Conservation (phyloP, 768 basidiomycete genomes). For the Lepiota brunneoincarnata region DNA sequence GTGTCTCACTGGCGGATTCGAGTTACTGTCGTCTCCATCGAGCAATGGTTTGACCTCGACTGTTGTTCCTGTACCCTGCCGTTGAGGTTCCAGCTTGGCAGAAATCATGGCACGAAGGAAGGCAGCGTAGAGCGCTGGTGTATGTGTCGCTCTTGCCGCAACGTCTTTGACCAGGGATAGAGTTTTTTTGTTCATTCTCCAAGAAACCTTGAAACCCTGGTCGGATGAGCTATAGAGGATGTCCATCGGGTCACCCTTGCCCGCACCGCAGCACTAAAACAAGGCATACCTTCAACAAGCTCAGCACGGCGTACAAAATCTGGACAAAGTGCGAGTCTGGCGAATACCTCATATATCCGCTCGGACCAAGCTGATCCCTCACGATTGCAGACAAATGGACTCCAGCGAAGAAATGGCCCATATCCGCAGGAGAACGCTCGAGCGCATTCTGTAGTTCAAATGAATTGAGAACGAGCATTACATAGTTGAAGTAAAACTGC, state of each 20-base stretch:
- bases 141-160: slow-evolving; percentile 78
- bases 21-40: neutral
- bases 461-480: slow-evolving; percentile 86
- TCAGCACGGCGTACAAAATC: slow-evolving; percentile 89
- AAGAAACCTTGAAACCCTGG: slow-evolving; percentile 80
- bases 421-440: slow-evolving; percentile 68
- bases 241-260: neutral
- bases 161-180: slow-evolving; percentile 75
- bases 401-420: slow-evolving; percentile 81
- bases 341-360: slow-evolving; percentile 76
- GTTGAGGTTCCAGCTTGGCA: slow-evolving; percentile 37
- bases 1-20: neutral
- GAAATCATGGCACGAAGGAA: slow-evolving; percentile 79
- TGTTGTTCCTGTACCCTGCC: slow-evolving; percentile 2
- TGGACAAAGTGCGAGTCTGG: slow-evolving; percentile 92
- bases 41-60: slow-evolving; percentile 17
- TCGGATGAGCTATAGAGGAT: slow-evolving; percentile 64
- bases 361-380: slow-evolving; percentile 75
- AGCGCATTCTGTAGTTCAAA: slow-evolving; percentile 97
- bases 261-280: too few relatives aligned
- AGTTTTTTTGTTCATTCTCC: slow-evolving; percentile 69
- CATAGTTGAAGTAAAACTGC: slow-evolving; percentile 82
- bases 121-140: slow-evolving; percentile 84
- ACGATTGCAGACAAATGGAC: slow-evolving; percentile 76
- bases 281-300: slow-evolving; percentile 74